These are phyloP conservation scores for Aspergillus hortae DNA, from an alignment of 2,329 filamentous ascomycete genomes.

Conservation along the genomic window DNA sequence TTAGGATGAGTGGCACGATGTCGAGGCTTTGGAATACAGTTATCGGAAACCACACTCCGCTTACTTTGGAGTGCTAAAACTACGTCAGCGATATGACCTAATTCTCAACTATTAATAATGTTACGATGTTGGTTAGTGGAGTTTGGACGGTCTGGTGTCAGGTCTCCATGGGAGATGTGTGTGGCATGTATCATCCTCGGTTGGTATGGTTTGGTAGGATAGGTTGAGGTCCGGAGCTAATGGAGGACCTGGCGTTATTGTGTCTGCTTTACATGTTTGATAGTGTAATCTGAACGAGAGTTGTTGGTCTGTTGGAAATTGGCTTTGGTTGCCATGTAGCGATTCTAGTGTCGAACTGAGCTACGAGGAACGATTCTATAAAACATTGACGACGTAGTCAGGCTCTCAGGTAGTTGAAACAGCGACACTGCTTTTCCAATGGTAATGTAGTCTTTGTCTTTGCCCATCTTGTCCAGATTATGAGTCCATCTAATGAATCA, in stretches of 20 bases:
- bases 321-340: neutral
- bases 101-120: neutral
- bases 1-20: neutral
- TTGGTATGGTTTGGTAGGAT: neutral
- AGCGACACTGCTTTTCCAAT: too few species aligned
- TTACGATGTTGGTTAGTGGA: neutral
- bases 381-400: too few species aligned
- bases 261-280: conserved; percentile 1
- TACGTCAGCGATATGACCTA: neutral
- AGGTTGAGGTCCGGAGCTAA: neutral
- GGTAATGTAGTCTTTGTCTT: too few species aligned
- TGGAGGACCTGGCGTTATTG: neutral
- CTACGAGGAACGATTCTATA: too few species aligned
- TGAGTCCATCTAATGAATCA: too few species aligned
- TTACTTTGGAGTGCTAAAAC: neutral
- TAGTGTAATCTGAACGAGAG: neutral
- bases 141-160: too few species aligned
- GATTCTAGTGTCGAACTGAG: too few species aligned
- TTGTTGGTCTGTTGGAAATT: neutral
- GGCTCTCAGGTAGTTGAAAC: too few species aligned
- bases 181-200: too few species aligned
- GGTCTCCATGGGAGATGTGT: too few species aligned
- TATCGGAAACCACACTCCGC: neutral
- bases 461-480: too few species aligned
- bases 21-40: neutral